Conservation (phyloP, 2,329 filamentous ascomycete genomes). For the Capronia coronata region DNA sequence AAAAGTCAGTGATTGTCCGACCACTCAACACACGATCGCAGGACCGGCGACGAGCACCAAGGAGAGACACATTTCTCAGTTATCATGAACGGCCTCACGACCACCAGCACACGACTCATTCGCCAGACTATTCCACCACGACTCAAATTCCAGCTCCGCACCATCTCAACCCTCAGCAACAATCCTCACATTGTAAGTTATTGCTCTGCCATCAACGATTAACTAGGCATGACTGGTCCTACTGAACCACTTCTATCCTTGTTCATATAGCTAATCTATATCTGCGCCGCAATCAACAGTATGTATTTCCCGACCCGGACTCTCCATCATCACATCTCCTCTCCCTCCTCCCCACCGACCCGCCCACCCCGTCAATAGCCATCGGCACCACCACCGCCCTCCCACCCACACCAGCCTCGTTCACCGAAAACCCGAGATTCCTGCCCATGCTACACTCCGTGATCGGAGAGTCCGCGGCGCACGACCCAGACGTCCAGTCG, state of each 20-base stretch:
- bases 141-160: conserved; percentile 10
- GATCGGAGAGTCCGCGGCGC: conserved; percentile 47
- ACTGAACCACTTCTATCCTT: no score
- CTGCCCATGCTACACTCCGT: conserved; percentile 52
- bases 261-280: no score
- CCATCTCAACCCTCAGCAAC: conserved; percentile 20
- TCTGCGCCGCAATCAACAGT: no score
- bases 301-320: no score
- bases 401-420: conserved; percentile 51
- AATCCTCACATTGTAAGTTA: conserved; percentile 24
- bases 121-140: no score
- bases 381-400: conserved; percentile 48
- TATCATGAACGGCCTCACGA: conserved; percentile 11
- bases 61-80: not conserved
- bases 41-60: not conserved
- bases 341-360: conserved; percentile 51
- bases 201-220: not conserved
- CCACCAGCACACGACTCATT: no score
- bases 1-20: not conserved
- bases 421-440: conserved; percentile 53
- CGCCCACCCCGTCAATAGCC: conserved; percentile 48
- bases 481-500: conserved; percentile 52
- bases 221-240: conserved; percentile 4
- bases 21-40: not conserved
- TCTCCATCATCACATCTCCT: conserved; percentile 40